These are phyloP conservation scores for Castanospermum australe DNA, from an alignment of 306 rosid species.

Conservation along the genomic window DNA sequence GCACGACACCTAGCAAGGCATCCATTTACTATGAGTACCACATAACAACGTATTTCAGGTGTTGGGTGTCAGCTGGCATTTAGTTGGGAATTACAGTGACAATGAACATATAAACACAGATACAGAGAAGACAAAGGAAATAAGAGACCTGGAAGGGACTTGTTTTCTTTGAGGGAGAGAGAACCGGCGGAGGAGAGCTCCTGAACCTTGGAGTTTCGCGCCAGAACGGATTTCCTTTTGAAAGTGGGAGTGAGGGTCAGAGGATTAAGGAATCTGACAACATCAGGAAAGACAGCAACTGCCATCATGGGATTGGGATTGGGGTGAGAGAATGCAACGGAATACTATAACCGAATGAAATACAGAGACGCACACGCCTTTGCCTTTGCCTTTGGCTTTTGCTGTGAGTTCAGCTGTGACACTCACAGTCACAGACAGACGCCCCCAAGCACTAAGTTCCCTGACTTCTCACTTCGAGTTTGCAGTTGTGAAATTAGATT, in stretches of 20 bases:
- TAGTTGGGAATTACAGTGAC: neutral
- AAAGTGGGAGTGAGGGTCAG: neutral
- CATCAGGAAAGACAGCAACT: slow-evolving; percentile 26
- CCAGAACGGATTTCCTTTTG: slow-evolving; percentile 36
- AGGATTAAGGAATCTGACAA: slow-evolving; percentile 18
- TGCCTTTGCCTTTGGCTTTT: no score
- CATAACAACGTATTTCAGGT: neutral
- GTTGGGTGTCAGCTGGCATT: no score
- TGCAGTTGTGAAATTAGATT: slow-evolving; percentile 27
- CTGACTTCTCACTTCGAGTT: neutral
- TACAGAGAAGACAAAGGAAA: neutral
- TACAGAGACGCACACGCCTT: no score
- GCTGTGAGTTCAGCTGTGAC: no score
- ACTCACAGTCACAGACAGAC: no score
- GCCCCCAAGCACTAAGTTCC: no score
- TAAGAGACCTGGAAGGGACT: slow-evolving; percentile 41
- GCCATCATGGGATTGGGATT: slow-evolving; percentile 2
- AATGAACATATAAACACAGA: neutral
- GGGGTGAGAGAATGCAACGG: neutral
- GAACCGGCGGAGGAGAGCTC: slow-evolving; percentile 32
- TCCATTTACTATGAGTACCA: neutral
- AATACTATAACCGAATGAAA: no score
- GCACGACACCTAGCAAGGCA: neutral
- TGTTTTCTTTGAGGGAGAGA: slow-evolving; percentile 29
- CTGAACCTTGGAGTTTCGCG: slow-evolving; percentile 43